Conservation (phyloP, 2,329 filamentous ascomycete species). For the Aspergillus chevalieri region DNA sequence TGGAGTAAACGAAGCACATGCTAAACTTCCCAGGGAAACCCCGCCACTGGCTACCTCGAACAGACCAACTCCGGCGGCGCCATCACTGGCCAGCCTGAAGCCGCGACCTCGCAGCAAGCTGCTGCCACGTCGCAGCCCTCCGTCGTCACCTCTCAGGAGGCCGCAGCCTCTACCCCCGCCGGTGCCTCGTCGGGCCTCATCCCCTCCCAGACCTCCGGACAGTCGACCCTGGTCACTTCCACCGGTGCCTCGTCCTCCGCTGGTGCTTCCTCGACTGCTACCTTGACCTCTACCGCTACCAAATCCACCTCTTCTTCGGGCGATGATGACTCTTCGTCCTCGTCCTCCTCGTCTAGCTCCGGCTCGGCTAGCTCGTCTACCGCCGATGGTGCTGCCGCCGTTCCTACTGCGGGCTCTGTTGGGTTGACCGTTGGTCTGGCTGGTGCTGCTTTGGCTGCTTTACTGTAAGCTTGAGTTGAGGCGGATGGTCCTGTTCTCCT, state of each 20-base stretch:
- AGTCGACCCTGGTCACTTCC: slow-evolving; percentile 19
- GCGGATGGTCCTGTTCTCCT: background rate
- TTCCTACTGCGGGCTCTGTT: slow-evolving; percentile 32
- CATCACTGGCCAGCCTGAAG: slow-evolving; percentile 43
- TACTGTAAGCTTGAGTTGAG: slow-evolving; percentile 28
- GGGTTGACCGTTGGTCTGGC: slow-evolving; percentile 35
- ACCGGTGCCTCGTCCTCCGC: slow-evolving; percentile 10
- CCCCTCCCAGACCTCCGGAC: slow-evolving; percentile 14
- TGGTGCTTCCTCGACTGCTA: slow-evolving; percentile 12
- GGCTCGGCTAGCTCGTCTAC: slow-evolving; percentile 13
- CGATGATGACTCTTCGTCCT: slow-evolving; percentile 13
- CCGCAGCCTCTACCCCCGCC: slow-evolving; percentile 38
- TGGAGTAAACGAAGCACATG: background rate
- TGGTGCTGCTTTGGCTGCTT: slow-evolving; percentile 37
- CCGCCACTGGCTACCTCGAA: slow-evolving; percentile 40
- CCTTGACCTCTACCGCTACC: slow-evolving; percentile 18
- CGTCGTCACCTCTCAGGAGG: slow-evolving; percentile 31
- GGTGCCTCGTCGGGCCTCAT: slow-evolving; percentile 24
- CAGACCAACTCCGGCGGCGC: slow-evolving; percentile 46
- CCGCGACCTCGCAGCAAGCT: slow-evolving; percentile 29
- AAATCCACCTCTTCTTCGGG: slow-evolving; percentile 12
- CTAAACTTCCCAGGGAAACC: slow-evolving; percentile 33
- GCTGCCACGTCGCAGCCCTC: slow-evolving; percentile 30
- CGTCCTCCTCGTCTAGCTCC: slow-evolving; percentile 9
- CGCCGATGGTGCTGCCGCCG: slow-evolving; percentile 26